Percentiles rank a stretch among this genome's conserved stretches.
Evolutionary conservation across 2,329 filamentous ascomycete species (phyloP).

Genomic region (Cytospora leucostoma): DNA sequence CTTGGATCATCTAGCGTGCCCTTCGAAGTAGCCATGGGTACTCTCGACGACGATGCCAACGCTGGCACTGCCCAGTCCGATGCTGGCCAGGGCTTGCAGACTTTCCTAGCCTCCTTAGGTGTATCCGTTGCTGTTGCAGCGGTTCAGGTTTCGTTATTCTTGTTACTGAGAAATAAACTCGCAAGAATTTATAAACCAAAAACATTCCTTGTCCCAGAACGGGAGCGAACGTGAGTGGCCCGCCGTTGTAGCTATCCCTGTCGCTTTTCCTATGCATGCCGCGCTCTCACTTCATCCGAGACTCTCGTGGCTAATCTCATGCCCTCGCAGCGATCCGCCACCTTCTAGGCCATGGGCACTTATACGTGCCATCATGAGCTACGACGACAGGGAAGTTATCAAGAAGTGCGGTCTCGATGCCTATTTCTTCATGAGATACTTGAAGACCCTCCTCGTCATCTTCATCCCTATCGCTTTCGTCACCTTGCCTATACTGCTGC

Average conservation of each 20-base stretch:
- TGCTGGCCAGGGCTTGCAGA: conserved; percentile 48
- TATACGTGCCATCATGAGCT: conserved; percentile 62
- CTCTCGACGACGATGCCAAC: conserved; percentile 22
- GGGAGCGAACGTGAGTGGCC: conserved; percentile 64
- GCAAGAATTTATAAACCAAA: conserved; percentile 84
- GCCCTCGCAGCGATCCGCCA: conserved; percentile 54
- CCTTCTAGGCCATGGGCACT: conserved; percentile 57
- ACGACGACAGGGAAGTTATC: conserved; percentile 80
- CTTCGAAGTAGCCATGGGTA: conserved; percentile 20
- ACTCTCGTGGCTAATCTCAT: conserved; percentile 6
- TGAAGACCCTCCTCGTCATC: conserved; percentile 76
- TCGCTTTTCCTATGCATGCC: neutral
- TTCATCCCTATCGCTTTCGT: conserved; percentile 80
- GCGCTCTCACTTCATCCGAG: neutral
- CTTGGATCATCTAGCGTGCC: conserved; percentile 1
- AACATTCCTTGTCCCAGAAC: conserved; percentile 83
- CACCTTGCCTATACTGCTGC: conserved; percentile 82
- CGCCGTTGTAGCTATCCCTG: neutral
- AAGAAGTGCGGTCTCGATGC: conserved; percentile 94
- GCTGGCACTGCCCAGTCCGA: conserved; percentile 35
- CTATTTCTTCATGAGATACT: conserved; percentile 95
- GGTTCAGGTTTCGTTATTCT: conserved; percentile 68
- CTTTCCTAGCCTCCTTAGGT: conserved; percentile 67
- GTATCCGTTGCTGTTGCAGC: conserved; percentile 65
- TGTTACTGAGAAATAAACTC: conserved; percentile 75